These are phyloP conservation scores for Aspergillus ellipticus DNA, from an alignment of 495 filamentous ascomycete species.

Conservation along the genomic window DNA sequence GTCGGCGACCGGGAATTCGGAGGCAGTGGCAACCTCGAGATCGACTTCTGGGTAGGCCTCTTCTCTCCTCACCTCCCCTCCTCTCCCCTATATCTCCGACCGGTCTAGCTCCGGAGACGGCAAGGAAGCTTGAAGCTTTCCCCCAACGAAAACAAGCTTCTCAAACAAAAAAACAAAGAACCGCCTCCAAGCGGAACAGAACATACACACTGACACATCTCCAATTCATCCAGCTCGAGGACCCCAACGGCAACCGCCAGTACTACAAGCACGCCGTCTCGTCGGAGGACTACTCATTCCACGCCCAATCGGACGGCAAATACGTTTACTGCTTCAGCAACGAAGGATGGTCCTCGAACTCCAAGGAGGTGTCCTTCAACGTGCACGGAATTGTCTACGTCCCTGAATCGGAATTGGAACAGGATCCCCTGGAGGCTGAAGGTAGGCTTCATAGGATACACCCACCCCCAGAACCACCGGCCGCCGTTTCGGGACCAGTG, in stretches of 20 bases:
- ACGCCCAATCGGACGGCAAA: slow-evolving; percentile 77
- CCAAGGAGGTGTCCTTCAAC: slow-evolving; percentile 98
- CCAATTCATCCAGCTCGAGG: slow-evolving; percentile 61
- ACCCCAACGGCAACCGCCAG: slow-evolving; percentile 69
- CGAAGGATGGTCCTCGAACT: slow-evolving; percentile 86
- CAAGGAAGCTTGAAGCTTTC: neutral
- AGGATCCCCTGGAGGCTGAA: slow-evolving; percentile 89
- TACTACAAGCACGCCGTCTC: slow-evolving; percentile 74
- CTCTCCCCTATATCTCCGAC: neutral
- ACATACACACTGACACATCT: neutral
- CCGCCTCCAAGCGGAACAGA: too few species aligned
- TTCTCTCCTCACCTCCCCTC: neutral
- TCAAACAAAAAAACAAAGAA: too few species aligned
- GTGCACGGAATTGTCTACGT: slow-evolving; percentile 99
- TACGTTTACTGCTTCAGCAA: slow-evolving; percentile 99
- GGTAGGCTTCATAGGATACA: slow-evolving; percentile 41
- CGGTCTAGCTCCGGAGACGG: neutral
- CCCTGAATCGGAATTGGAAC: slow-evolving; percentile 74
- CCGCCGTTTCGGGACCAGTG: too few species aligned
- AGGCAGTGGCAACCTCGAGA: slow-evolving; percentile 86
- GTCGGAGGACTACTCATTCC: slow-evolving; percentile 90
- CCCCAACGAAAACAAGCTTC: neutral
- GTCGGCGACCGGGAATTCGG: slow-evolving; percentile 97
- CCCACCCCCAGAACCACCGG: neutral
- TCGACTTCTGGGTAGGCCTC: slow-evolving; percentile 91